Base-by-base conservation (phyloP, 805 yeast species). In the Schwanniomyces sp. region DNA sequence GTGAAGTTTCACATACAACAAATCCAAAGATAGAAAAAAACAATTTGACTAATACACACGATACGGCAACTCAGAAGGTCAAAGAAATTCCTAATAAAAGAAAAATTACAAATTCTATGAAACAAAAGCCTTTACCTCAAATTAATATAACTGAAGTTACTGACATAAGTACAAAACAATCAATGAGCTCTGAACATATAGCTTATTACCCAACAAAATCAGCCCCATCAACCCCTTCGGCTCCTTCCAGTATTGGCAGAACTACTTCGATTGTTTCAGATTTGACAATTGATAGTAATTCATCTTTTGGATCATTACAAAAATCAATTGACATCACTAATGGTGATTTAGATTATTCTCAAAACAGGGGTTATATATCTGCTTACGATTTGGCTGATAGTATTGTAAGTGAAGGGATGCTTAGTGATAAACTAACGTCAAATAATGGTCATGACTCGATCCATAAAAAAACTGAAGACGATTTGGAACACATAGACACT, bases 281-380 rank as follows among this genome's bases (percentile, higher is more conserved):
- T 25, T 25, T 18, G 11, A 14, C 36, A 16, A 18, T 32, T 7
- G 36, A 32, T 37, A 52, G 52, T 26, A 34, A 43, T 25, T 46
- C 53, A 10, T 62, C 67, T 3, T 66, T 69, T 68, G 56, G 60
- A 34, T 64, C 70, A 0, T 44, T 66, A 10, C 70, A 66, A 47
- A 55, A 59, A 28, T 61, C 65, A 7, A 47, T 58, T 30, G 66
- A 63, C 24, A 50, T 57, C 17, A 49, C 54, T 6, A 17, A 34
- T 12, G 39, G 26, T 26, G 48, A 32, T 8, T 2, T 12, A 5
- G n/a, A 14, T 21, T 25, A 34, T 37, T 32, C 32, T 18, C 16
- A 24, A 5, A 39, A 26, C 12, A 10, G 9, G 12, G 27, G 27
- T 21, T 21, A 12, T 37, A 24, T 37, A 18, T 21, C 40, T 12